Evolutionary conservation across 495 filamentous ascomycete species (phyloP).

Genomic region (Penicillium waksmanii): DNA sequence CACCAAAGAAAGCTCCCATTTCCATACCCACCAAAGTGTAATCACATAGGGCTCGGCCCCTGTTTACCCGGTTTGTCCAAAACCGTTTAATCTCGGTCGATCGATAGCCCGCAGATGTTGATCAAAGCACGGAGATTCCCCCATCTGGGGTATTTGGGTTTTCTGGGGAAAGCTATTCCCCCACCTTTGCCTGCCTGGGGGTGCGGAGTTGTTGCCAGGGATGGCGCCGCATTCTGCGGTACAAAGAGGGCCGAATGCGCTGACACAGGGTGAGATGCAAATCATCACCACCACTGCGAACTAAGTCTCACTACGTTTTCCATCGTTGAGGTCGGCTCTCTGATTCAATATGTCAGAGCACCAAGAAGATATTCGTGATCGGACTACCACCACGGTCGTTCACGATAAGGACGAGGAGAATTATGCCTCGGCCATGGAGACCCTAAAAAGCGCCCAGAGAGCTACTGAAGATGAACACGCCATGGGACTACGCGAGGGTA

Average conservation of each 20-base stretch:
- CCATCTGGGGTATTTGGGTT: constrained; percentile 5
- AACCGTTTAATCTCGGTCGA: background rate
- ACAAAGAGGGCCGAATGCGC: background rate
- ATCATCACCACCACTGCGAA: background rate
- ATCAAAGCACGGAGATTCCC: background rate
- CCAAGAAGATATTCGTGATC: constrained; percentile 22
- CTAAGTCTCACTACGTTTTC: background rate
- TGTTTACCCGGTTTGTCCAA: background rate
- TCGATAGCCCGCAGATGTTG: constrained; percentile 3
- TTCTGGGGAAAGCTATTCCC: constrained; percentile 1
- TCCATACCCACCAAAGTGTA: background rate
- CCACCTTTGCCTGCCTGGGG: background rate
- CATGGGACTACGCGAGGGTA: constrained; percentile 18
- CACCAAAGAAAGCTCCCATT: background rate
- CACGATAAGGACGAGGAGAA: constrained; percentile 19
- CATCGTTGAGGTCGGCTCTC: background rate
- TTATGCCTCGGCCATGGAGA: constrained; percentile 8
- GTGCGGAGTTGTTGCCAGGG: background rate
- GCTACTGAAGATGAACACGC: constrained; percentile 18
- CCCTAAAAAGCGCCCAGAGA: constrained; percentile 18
- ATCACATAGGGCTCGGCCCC: background rate
- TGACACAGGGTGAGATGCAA: background rate
- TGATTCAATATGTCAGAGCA: constrained; percentile 19
- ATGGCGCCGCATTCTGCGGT: background rate
- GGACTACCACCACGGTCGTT: constrained; percentile 14